These are phyloP conservation scores for Geotrichum carabidarum DNA, from an alignment of 1,139 yeast genomes.

Conservation along the genomic window DNA sequence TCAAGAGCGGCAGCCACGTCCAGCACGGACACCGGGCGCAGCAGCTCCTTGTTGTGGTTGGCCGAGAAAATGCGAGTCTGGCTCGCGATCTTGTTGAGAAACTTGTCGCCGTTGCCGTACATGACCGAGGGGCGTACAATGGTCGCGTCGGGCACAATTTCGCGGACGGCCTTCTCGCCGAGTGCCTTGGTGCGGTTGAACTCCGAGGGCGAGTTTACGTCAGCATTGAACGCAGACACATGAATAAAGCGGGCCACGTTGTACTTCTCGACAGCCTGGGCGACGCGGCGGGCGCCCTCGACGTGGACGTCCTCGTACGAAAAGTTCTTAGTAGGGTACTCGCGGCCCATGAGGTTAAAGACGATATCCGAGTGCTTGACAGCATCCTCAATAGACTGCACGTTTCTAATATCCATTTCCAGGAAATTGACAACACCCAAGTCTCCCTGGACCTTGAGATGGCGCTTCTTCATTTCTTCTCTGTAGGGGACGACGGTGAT, in stretches of 20 bases:
- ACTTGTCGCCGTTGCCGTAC: constrained; percentile 71
- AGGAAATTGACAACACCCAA: constrained; percentile 81
- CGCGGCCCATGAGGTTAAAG: constrained; percentile 73
- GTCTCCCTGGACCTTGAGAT: constrained; percentile 78
- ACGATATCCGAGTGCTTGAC: constrained; percentile 82
- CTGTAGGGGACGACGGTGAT: constrained; percentile 70
- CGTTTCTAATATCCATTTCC: constrained; percentile 77
- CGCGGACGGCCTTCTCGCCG: constrained; percentile 68
- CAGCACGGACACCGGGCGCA: constrained; percentile 68
- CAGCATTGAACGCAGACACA: constrained; percentile 76
- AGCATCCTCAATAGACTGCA: constrained; percentile 69
- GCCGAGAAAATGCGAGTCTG: constrained; percentile 55
- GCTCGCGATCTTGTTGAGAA: constrained; percentile 58
- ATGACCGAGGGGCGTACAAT: constrained; percentile 83
- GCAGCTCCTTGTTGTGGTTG: constrained; percentile 57
- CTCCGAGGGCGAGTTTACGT: constrained; percentile 60
- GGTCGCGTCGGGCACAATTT: constrained; percentile 67
- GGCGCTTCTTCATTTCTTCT: constrained; percentile 74
- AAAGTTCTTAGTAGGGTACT: constrained; percentile 73
- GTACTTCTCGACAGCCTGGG: constrained; percentile 64
- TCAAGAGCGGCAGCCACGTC: constrained; percentile 81
- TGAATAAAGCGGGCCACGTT: constrained; percentile 74
- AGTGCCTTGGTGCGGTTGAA: constrained; percentile 77
- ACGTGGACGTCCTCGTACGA: constrained; percentile 78
- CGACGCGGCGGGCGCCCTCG: constrained; percentile 72